Base-by-base conservation (phyloP, 768 basidiomycete genomes). In the Punctularia strigosozonata region DNA sequence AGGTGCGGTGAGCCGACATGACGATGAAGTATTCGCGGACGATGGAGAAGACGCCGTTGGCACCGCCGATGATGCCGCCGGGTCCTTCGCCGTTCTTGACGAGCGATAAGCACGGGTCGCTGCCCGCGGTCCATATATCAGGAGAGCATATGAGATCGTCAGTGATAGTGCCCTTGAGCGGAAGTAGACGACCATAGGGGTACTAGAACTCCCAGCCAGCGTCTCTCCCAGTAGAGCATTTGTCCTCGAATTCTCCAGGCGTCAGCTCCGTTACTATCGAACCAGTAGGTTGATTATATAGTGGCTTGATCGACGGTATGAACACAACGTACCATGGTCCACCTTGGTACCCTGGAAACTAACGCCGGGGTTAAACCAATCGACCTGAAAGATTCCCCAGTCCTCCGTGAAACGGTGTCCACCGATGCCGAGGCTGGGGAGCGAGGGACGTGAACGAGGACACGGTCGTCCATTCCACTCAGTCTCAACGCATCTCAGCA, bases 31-130 rank as follows among this genome's bases (percentile, higher is more conserved):
- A 62, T 6, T 47, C 40, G 43, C 63, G 57, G 21, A 54, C 53
- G 43, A 56, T 36, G 32, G 64, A 62, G 46, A 49, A 49, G 39
- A 60, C 47, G 26, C 59, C 51, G 24, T 43, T 60, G 24, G 55
- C 46, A 40, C 53, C 51, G 38, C 62, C 64, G n/a, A 66, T 43
- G 19, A 62, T 66, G 51, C 46, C 47, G 40, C 43, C 50, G 31
- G 65, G 61, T 39, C 56, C 45, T 41, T 44, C 52, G 26, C 62
- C 64, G 31, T 44, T 47, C 53, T 65, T 66, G 38, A 60, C 37
- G 34, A 64, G 65, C 30, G 50, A 46, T 31, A 61, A 40, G 50
- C 53, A 56, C 8, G 53, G 46, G 38, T 61, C 48, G 39, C 51
- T 50, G 33, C 60, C 43, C 19, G 3, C 17, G 46, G 56, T 56